Evolutionary conservation across 1,284 basidiomycete species (phyloP).

Genomic region (Retiboletus flavoniger): DNA sequence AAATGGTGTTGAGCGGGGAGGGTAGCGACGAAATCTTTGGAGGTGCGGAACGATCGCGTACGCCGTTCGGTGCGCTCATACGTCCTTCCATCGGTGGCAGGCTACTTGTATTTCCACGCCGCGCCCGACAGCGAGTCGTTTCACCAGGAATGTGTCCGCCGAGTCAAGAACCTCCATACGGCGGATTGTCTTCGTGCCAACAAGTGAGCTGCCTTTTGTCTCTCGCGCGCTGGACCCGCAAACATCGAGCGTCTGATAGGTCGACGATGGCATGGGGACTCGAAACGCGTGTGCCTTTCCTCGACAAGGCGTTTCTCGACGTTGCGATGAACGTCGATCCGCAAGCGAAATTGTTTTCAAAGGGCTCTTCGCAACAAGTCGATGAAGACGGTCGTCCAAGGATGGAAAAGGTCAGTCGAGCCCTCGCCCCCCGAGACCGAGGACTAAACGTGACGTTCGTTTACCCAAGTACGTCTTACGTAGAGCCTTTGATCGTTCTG

Average conservation of each 20-base stretch:
- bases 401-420: constrained; percentile 82
- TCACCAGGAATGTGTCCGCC: constrained; percentile 93
- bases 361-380: constrained; percentile 71
- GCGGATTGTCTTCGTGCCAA: constrained; percentile 98
- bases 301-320: constrained; percentile 96
- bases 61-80: constrained; percentile 3
- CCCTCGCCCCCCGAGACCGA: constrained; percentile 11
- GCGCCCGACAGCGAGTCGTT: constrained; percentile 88
- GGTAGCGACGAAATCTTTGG: constrained; percentile 98
- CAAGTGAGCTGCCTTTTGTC: constrained; percentile 59
- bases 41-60: constrained; percentile 47
- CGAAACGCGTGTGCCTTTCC: constrained; percentile 98
- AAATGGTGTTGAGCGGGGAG: constrained; percentile 99
- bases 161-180: constrained; percentile 98
- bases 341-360: constrained; percentile 88
- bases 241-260: constrained; percentile 39
- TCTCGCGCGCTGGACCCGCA: constrained; percentile 1
- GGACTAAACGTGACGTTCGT: constrained; percentile 4
- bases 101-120: constrained; percentile 99
- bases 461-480: constrained; percentile 82
- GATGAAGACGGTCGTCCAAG: constrained; percentile 85
- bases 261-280: constrained; percentile 99
- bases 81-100: constrained; percentile 39
- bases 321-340: constrained; percentile 91
- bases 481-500: constrained; percentile 93